Percentiles rank a stretch among this genome's conserved stretches.
Evolutionary conservation across 306 rosid species (phyloP).

Genomic region (Delonix regia): DNA sequence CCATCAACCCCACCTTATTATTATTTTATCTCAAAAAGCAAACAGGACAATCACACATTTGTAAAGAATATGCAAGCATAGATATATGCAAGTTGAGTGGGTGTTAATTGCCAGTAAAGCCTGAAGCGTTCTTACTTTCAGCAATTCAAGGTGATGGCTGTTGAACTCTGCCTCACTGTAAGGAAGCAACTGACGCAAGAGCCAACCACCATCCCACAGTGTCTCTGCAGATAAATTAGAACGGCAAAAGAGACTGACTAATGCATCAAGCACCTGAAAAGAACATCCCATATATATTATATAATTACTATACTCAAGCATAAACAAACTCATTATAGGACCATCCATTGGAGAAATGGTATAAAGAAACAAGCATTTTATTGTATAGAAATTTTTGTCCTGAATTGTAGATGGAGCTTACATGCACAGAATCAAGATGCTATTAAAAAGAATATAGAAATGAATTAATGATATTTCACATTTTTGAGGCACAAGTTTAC

Average conservation of each 20-base stretch:
- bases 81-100: not conserved
- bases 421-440: not conserved
- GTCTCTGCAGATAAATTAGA: constrained; percentile 84
- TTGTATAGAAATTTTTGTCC: not conserved
- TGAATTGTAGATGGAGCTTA: constrained; percentile 2
- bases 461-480: not conserved
- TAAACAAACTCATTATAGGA: constrained; percentile 23
- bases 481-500: not conserved
- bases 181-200: constrained; percentile 93
- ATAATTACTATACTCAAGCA: constrained; percentile 20
- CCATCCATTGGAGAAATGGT: constrained; percentile 14
- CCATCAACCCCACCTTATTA: constrained; percentile 19
- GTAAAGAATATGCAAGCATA: constrained; percentile 20
- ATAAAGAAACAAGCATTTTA: constrained; percentile 5
- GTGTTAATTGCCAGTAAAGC: constrained; percentile 22
- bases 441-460: constrained; percentile 14
- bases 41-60: not conserved
- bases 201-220: constrained; percentile 99
- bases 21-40: constrained; percentile 21
- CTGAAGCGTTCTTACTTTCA: constrained; percentile 61
- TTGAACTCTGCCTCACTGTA: constrained; percentile 81
- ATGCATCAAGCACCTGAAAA: constrained; percentile 84
- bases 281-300: constrained; percentile 8
- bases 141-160: constrained; percentile 66
- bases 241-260: constrained; percentile 85